Percentiles rank a stretch among this genome's conserved stretches.
Conservation (phyloP, 345 rosid species). For the Bruguiera sexangula region DNA sequence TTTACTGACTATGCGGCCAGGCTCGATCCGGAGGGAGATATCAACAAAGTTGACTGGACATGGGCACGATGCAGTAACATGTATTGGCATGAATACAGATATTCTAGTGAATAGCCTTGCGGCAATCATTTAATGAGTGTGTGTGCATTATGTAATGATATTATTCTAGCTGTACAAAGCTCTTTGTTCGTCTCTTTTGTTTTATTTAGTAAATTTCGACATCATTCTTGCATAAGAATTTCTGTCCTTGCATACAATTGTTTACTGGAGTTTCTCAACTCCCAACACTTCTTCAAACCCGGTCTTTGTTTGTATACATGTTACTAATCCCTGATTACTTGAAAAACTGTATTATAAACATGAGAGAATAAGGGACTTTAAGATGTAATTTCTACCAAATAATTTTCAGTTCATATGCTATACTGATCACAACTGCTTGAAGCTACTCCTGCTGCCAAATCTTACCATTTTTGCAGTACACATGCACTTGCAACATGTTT, state of each 20-base stretch:
- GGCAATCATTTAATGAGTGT: slow-evolving; percentile 6
- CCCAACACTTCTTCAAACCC: background rate
- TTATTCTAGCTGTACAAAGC: background rate
- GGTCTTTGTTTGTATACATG: background rate
- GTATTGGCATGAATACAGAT: slow-evolving; percentile 71
- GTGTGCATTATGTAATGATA: background rate
- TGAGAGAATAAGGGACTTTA: slow-evolving; percentile 18
- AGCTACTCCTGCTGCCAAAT: slow-evolving; percentile 1
- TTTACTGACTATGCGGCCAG: slow-evolving; percentile 56
- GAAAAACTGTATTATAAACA: slow-evolving; percentile 5
- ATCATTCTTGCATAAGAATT: background rate
- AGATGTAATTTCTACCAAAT: slow-evolving; percentile 17
- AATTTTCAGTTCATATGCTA: background rate
- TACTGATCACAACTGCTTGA: background rate
- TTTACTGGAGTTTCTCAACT: background rate
- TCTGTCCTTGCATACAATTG: background rate
- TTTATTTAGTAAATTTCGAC: background rate
- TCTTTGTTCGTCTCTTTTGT: background rate
- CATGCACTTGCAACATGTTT: slow-evolving; percentile 33
- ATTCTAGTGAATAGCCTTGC: slow-evolving; percentile 55
- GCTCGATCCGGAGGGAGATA: slow-evolving; percentile 82
- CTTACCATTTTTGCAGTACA: slow-evolving; percentile 20
- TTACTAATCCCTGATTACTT: background rate
- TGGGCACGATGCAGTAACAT: slow-evolving; percentile 84
- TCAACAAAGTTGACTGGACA: slow-evolving; percentile 62